A percentile compares a stretch with the other conserved stretches of the same genome.
Evolutionary conservation across 2,329 filamentous ascomycete species (phyloP).

Genomic region (Arthrobotrys sphaeroides): DNA sequence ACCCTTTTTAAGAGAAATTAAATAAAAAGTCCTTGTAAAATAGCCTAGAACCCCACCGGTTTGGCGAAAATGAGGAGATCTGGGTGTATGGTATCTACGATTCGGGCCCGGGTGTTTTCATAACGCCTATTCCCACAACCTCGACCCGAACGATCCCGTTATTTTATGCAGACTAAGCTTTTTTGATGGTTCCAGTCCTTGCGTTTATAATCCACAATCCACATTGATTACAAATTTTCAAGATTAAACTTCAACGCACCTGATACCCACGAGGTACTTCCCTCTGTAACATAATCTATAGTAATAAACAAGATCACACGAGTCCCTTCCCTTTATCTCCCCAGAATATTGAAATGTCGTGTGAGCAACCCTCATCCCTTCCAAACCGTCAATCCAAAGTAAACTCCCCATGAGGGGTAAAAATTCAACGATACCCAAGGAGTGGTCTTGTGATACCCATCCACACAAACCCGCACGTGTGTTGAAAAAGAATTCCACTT

Average conservation of each 20-base stretch:
- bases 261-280: constrained; percentile 39
- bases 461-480: background rate
- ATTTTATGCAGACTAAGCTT: constrained; percentile 11
- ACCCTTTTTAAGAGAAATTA: constrained; percentile 36
- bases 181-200: background rate
- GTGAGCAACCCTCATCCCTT: constrained; percentile 31
- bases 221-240: background rate
- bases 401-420: too few relatives aligned
- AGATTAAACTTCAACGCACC: background rate
- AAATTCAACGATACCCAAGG: background rate
- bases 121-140: background rate
- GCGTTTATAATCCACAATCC: background rate
- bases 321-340: constrained; percentile 28
- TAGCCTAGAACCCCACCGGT: constrained; percentile 3
- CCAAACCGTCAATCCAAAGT: too few relatives aligned
- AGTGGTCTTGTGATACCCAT: constrained; percentile 20
- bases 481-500: constrained; percentile 16
- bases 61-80: too few relatives aligned
- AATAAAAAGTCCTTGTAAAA: too few relatives aligned
- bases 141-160: background rate
- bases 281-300: too few relatives aligned
- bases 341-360: constrained; percentile 42
- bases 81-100: too few relatives aligned
- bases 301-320: constrained; percentile 43
- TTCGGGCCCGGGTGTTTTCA: background rate